Percentiles rank a stretch among this genome's conserved stretches.
Conservation (phyloP, 2,329 filamentous ascomycete genomes). For the Botrytis deweyae region DNA sequence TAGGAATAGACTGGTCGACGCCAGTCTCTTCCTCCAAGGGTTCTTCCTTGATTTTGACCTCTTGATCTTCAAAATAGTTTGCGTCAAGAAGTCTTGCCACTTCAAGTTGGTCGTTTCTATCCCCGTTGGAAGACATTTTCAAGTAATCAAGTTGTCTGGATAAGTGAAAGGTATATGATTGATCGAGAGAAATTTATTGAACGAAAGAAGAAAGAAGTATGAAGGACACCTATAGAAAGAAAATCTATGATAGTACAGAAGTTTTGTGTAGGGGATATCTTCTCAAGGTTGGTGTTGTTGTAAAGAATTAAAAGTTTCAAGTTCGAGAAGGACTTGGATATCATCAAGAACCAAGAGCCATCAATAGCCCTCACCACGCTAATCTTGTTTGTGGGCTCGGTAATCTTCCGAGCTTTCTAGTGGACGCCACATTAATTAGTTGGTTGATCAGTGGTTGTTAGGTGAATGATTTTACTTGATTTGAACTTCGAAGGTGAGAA, state of each 20-base stretch:
- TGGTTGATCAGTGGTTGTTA: background rate
- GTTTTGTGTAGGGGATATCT: background rate
- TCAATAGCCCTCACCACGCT: background rate
- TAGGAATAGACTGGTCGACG: background rate
- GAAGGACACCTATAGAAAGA: background rate
- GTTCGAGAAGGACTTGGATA: background rate
- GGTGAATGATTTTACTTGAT: background rate
- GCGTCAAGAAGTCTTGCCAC: background rate
- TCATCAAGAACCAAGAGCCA: background rate
- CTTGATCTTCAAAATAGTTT: background rate
- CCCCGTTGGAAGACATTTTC: background rate
- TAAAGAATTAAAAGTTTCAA: background rate
- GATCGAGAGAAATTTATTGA: background rate
- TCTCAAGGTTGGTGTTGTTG: background rate
- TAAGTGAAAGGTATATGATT: background rate
- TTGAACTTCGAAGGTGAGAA: background rate
- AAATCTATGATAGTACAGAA: background rate
- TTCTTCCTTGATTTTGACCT: background rate
- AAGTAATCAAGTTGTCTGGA: background rate
- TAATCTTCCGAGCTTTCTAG: background rate
- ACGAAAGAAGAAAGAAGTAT: too few species aligned
- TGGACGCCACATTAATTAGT: background rate
- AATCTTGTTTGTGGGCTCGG: background rate
- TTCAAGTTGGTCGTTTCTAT: background rate
- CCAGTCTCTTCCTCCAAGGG: background rate